Evolutionary conservation across 2,329 filamentous ascomycete genomes (phyloP), one percentile per base, ranked within the genome.

Genomic region (Westerdykella aurantiaca): DNA sequence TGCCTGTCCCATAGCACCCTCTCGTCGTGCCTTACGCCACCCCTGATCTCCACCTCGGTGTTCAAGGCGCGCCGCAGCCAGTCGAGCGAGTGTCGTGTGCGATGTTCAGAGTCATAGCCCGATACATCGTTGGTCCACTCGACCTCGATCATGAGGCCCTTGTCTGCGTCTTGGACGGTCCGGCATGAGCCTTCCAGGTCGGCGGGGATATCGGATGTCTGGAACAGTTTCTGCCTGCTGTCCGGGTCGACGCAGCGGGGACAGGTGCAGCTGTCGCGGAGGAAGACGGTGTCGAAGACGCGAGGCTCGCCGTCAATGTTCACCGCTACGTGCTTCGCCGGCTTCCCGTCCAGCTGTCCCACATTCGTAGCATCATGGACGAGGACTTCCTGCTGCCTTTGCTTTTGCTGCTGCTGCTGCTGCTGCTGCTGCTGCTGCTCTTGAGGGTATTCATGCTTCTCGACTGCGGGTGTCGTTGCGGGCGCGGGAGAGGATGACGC

Each of bases 191-290:
- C 63, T 40, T 66, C 56, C 37, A 70, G 42, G 25, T 71, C 48
- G 7, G 53, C 23, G 0, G 82, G 79, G 34, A 88, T 82, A 41
- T 88, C 81, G 16, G 73, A 72, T 1, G 81, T 82, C 43, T 77
- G 76, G 63, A 86, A 86, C 31, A 72, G 70, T 66, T 83, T 84
- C 59, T 85, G 81, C 34, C 72, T 75, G 13, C 79, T 81, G 34
- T 77, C 75, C 3, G 74, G 69, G 57, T 83, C 76, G 25, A 81
- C 70, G 56, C 81, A 84, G 37, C 49, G 56, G n/a, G 69, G 51
- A 58, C 81, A 84, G 16, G 67, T 58, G 65, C 81, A 85, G 44
- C 74, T 66, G 59, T 85, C 81, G 31, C 81, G 75, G 16, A 83
- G 63, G 41, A 66, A 66, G 7, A 56, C 59, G 16, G 59, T 55